Evolutionary conservation across 805 yeast genomes (phyloP).

Genomic region (Spathaspora passalidarum): DNA sequence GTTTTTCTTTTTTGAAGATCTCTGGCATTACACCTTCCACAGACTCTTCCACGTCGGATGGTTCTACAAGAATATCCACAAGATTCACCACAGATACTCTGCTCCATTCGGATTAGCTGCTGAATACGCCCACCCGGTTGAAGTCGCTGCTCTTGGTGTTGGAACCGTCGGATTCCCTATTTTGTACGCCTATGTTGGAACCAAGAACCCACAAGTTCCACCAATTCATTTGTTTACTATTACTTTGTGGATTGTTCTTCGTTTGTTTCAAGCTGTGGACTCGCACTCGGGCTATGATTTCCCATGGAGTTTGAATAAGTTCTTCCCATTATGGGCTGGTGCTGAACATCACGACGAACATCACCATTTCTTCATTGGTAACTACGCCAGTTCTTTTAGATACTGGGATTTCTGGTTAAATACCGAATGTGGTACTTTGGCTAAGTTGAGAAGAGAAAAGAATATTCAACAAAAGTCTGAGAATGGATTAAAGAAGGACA

Average conservation of each 20-base stretch:
- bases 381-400: slow-evolving; percentile 91
- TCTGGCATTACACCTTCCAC: slow-evolving; percentile 97
- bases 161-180: slow-evolving; percentile 98
- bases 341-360: slow-evolving; percentile 98
- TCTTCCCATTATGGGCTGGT: slow-evolving; percentile 96
- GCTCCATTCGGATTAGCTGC: slow-evolving; percentile 98
- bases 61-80: slow-evolving; percentile 90
- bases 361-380: slow-evolving; percentile 93
- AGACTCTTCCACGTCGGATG: slow-evolving; percentile 84
- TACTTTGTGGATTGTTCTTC: slow-evolving; percentile 79
- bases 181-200: slow-evolving; percentile 71
- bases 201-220: slow-evolving; percentile 35
- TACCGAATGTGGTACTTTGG: slow-evolving; percentile 88
- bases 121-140: slow-evolving; percentile 96
- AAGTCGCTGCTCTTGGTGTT: slow-evolving; percentile 84
- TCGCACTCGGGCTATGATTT: slow-evolving; percentile 98
- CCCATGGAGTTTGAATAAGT: slow-evolving; percentile 93
- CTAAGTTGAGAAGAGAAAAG: slow-evolving; percentile 69
- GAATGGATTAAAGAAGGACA: slow-evolving; percentile 3
- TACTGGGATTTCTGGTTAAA: slow-evolving; percentile 89
- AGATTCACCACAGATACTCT: slow-evolving; percentile 96
- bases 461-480: slow-evolving; percentile 54
- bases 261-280: slow-evolving; percentile 95
- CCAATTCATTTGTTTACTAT: slow-evolving; percentile 83
- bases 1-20: slow-evolving; percentile 84